Base-by-base conservation (phyloP, 2,329 filamentous ascomycete species). In the Berkeleyomyces basicola region DNA sequence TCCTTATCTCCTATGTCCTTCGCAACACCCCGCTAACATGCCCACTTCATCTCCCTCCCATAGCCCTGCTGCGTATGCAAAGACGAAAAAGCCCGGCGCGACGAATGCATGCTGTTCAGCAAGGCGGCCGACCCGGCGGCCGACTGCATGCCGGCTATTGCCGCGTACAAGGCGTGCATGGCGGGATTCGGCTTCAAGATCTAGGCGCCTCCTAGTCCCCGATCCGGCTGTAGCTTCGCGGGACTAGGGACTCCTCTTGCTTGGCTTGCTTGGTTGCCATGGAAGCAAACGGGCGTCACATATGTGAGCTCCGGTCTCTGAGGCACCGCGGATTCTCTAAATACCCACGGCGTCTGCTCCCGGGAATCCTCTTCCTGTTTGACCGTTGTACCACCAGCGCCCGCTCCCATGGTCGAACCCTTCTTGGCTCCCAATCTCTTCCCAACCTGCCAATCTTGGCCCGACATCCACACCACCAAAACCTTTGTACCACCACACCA, bases 61-160 rank as follows among this genome's bases (percentile, higher is more conserved):
- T 33, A 96, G 90, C 92, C 92, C 51, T 97, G 93, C 82, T 97
- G 93, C 73, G 93, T 97, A 39, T 99, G 93, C 83, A 96, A 91
- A 72, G 84, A 93, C 53, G 90, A 99, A 74, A 99, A 99, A 75
- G 80, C 88, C 46, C 82, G 82, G 68, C 89, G 93, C 67, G 93
- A 99, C 77, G 91, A 99, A 76, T 99, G 93, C 79, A 97, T 99
- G 92, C 87, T 99, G 63, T 96, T 97, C 78, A 95, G 90, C 63
- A 90, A 83, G 66, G 81, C 88, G 65, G 80, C 85, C 70, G 87
- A 96, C 71, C 89, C 93, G 46, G 82, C 88, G 69, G 80, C 83
- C 70, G 90, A 95, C 70, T 99, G 93, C 80, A 81, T 85, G 74
- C 81, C 85, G 59, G 81, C 89, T 66, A 87, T 99, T 67, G 83